Conservation (phyloP, 139 green algal species). For the Zygnema cylindricum region DNA sequence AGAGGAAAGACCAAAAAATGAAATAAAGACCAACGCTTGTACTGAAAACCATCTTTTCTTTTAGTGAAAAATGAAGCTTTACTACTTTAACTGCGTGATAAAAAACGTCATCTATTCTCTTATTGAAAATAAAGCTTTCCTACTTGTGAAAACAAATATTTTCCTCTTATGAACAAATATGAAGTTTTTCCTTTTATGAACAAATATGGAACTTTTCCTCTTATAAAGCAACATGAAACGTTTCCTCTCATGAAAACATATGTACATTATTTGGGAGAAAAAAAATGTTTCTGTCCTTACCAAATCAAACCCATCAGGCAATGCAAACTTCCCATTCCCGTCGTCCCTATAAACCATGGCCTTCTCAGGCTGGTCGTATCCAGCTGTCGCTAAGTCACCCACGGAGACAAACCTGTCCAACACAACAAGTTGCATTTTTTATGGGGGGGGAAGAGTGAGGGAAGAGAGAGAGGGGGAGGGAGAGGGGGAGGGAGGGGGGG, state of each 20-base stretch:
- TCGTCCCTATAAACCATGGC: conserved; percentile 78
- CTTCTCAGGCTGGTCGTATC: conserved; percentile 70
- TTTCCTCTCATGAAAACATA: neutral
- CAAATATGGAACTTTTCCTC: conserved; percentile 2
- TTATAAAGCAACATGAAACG: conserved; percentile 4
- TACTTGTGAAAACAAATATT: too few relatives aligned
- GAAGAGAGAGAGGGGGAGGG: neutral
- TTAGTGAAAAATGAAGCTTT: too few relatives aligned
- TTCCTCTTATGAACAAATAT: conserved; percentile 7
- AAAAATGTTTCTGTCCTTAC: conserved; percentile 6
- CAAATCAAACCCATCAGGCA: conserved; percentile 50
- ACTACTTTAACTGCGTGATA: too few relatives aligned
- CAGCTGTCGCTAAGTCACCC: conserved; percentile 76
- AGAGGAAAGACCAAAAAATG: too few relatives aligned
- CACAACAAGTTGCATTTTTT: neutral
- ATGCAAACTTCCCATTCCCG: conserved; percentile 40
- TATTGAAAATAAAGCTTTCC: too few relatives aligned
- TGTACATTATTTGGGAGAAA: neutral
- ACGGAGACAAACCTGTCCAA: conserved; percentile 70
- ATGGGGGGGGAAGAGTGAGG: neutral
- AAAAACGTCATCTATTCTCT: too few relatives aligned
- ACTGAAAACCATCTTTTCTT: too few relatives aligned
- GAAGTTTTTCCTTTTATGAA: neutral
- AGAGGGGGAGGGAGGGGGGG: neutral
- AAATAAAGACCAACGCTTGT: too few relatives aligned